Conservation (phyloP, 1,284 basidiomycete species). For the Gymnopus androsaceus region DNA sequence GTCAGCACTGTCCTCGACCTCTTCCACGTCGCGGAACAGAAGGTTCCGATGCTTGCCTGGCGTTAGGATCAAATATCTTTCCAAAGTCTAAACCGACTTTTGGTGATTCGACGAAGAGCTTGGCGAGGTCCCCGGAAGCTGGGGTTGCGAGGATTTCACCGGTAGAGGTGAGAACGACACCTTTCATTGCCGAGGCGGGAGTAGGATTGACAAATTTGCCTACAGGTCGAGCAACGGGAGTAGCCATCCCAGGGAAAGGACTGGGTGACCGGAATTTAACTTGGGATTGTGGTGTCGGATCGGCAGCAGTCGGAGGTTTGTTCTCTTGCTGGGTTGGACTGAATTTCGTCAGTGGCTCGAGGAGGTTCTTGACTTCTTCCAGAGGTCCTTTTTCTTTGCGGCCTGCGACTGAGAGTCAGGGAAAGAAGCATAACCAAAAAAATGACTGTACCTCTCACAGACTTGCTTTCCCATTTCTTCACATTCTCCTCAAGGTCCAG, state of each 20-base stretch:
- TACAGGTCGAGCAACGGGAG: slow-evolving; percentile 35
- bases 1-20: slow-evolving; percentile 10
- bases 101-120: slow-evolving; percentile 65
- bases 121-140: slow-evolving; percentile 59
- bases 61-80: slow-evolving; percentile 67
- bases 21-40: slow-evolving; percentile 5
- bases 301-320: slow-evolving; percentile 29
- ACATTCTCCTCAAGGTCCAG: slow-evolving; percentile 50
- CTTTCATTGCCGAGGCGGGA: slow-evolving; percentile 75
- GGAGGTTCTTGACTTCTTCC: slow-evolving; percentile 73
- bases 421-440: neutral
- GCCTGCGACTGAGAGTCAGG: slow-evolving; percentile 26
- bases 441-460: slow-evolving; percentile 19
- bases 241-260: slow-evolving; percentile 34
- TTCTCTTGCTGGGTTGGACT: slow-evolving; percentile 7
- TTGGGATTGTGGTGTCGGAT: slow-evolving; percentile 30
- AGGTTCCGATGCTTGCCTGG: slow-evolving; percentile 21
- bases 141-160: slow-evolving; percentile 73
- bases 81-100: slow-evolving; percentile 70
- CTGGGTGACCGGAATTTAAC: slow-evolving; percentile 20
- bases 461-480: slow-evolving; percentile 40
- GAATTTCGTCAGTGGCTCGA: slow-evolving; percentile 52
- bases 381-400: slow-evolving; percentile 61
- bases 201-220: slow-evolving; percentile 25
- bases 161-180: slow-evolving; percentile 73